A percentile compares a stretch with the other conserved stretches of the same genome.
Evolutionary conservation across 352 stramenopile species (phyloP).

Genomic region (Phytopythium litorale): DNA sequence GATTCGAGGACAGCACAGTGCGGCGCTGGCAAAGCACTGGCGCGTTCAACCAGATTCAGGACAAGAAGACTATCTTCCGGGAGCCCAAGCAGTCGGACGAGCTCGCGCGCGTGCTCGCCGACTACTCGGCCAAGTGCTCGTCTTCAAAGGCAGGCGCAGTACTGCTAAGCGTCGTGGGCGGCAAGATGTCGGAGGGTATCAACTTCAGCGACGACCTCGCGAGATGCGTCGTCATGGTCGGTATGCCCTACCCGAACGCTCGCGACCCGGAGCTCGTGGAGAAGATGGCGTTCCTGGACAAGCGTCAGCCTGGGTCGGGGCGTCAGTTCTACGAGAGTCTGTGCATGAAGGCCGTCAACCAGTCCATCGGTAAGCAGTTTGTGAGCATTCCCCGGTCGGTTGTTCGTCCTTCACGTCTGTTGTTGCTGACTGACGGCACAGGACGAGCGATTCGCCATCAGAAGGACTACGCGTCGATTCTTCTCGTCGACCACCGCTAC

Average conservation of each 20-base stretch:
- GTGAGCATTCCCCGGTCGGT: not conserved
- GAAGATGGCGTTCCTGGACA: conserved; percentile 95
- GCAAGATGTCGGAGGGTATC: conserved; percentile 99
- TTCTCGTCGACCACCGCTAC: conserved; percentile 96
- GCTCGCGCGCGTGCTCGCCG: conserved; percentile 83
- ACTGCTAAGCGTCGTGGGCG: conserved; percentile 97
- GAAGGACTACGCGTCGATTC: conserved; percentile 96
- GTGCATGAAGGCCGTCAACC: conserved; percentile 99
- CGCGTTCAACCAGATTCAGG: conserved; percentile 78
- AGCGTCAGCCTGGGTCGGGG: conserved; percentile 50
- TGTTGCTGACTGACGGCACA: conserved; percentile 14
- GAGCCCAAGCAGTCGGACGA: conserved; percentile 94
- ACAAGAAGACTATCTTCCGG: conserved; percentile 91
- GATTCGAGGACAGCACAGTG: conserved; percentile 91
- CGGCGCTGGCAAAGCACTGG: conserved; percentile 82
- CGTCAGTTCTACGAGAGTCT: conserved; percentile 96
- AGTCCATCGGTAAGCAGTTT: conserved; percentile 92
- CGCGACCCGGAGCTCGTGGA: conserved; percentile 95
- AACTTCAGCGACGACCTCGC: conserved; percentile 99
- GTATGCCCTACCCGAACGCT: conserved; percentile 97
- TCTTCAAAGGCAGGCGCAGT: conserved; percentile 49
- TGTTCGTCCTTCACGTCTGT: not conserved
- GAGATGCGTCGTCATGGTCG: conserved; percentile 96
- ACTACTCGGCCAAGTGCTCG: conserved; percentile 78
- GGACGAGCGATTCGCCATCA: conserved; percentile 96